phyloP scores from a whole-genome alignment of 495 filamentous ascomycete genomes.

The Chaetomium fimeti region DNA sequence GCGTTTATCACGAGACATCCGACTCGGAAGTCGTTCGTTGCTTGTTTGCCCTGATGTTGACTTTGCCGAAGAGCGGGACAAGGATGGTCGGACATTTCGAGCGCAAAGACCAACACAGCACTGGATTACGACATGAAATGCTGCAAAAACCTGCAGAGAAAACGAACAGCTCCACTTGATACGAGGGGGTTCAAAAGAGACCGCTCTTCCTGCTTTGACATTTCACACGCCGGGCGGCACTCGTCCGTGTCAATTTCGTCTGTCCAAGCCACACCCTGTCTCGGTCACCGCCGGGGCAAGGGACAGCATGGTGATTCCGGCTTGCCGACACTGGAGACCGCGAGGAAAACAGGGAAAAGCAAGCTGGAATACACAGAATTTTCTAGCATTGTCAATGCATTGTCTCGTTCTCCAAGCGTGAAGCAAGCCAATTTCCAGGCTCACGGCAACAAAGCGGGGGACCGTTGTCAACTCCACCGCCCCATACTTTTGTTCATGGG shows the following conservation, averaged over 20 bases:
- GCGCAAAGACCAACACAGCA: background rate
- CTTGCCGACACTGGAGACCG: background rate
- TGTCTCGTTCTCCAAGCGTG: background rate
- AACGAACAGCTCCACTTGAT: background rate
- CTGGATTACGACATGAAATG: background rate
- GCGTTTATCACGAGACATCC: no score
- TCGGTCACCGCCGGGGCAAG: background rate
- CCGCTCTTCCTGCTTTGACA: background rate
- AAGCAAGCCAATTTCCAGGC: no score
- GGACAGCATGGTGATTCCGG: background rate
- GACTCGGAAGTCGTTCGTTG: background rate
- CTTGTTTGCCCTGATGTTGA: background rate
- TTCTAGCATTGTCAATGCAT: constrained; percentile 3
- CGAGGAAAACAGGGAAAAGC: constrained; percentile 3
- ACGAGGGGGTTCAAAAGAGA: background rate
- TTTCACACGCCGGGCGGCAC: constrained; percentile 3
- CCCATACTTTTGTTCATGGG: no score
- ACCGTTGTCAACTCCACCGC: no score
- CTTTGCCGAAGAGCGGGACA: background rate
- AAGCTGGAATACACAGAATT: constrained; percentile 5
- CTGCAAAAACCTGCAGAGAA: background rate
- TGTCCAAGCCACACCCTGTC: constrained; percentile 6
- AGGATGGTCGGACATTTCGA: background rate
- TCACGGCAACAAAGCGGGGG: no score
- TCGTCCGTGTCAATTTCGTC: background rate